Conservation (phyloP, 129 eudicot species). For the Flaveria robusta region DNA sequence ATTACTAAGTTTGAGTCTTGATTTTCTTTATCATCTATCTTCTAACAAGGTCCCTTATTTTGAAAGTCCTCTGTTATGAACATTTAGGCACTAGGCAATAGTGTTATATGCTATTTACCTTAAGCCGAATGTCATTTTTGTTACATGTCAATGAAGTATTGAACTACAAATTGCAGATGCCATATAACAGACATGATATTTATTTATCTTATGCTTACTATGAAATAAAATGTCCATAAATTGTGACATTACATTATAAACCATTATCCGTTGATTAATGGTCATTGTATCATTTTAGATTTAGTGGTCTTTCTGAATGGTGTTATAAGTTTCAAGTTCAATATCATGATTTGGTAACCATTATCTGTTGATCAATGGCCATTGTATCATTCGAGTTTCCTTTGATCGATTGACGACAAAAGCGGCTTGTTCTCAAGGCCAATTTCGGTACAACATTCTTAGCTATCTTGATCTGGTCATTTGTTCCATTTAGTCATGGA, state of each 20-base stretch:
- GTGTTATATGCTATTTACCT: not conserved
- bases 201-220: no score
- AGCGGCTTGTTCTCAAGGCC: slow-evolving; percentile 37
- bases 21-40: no score
- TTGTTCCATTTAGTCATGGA: not conserved
- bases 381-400: no score
- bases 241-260: slow-evolving; percentile 48
- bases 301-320: not conserved
- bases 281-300: not conserved
- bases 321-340: no score
- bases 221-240: no score
- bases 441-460: no score
- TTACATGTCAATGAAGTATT: not conserved
- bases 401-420: slow-evolving; percentile 63
- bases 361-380: no score
- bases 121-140: not conserved
- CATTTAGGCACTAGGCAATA: not conserved
- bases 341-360: slow-evolving; percentile 13
- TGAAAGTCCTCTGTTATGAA: not conserved
- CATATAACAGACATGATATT: not conserved
- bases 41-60: not conserved
- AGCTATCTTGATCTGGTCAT: not conserved
- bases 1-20: no score
- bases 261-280: not conserved
- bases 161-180: not conserved